Evolutionary conservation across 176 grass and related monocot species (phyloP).

Genomic region (Triticum turgidum): DNA sequence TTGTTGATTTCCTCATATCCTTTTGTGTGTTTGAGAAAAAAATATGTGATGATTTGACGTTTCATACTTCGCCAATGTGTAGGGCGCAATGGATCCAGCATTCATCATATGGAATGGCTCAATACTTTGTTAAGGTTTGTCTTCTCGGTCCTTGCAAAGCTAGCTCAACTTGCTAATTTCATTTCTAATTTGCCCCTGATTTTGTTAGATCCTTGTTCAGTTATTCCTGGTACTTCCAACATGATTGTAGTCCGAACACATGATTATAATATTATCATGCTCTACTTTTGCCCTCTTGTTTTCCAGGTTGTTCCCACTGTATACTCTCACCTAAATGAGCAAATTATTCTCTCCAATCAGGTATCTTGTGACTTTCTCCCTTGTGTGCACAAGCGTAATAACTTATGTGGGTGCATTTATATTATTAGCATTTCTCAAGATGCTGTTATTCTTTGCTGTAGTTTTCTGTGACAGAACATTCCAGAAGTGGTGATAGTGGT

Average conservation of each 20-base stretch:
- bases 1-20: constrained; percentile 17
- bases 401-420: background rate
- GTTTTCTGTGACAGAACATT: constrained; percentile 98
- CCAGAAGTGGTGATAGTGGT: constrained; percentile 71
- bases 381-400: constrained; percentile 13
- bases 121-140: constrained; percentile 95
- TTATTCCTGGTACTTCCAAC: background rate
- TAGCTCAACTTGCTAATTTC: constrained; percentile 20
- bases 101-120: constrained; percentile 91
- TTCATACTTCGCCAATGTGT: constrained; percentile 31
- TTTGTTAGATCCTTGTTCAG: background rate
- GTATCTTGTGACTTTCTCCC: constrained; percentile 35
- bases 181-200: constrained; percentile 16
- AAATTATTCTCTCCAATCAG: constrained; percentile 93
- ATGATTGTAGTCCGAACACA: background rate
- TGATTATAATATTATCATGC: constrained; percentile 2
- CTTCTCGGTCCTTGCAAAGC: background rate
- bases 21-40: background rate
- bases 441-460: constrained; percentile 36
- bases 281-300: background rate
- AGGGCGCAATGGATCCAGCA: constrained; percentile 82
- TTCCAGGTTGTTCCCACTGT: constrained; percentile 92
- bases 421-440: constrained; percentile 18
- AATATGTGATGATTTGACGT: constrained; percentile 11
- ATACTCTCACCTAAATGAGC: constrained; percentile 82